Evolutionary conservation across 768 basidiomycete genomes (phyloP).

Genomic region (Russula sp.): DNA sequence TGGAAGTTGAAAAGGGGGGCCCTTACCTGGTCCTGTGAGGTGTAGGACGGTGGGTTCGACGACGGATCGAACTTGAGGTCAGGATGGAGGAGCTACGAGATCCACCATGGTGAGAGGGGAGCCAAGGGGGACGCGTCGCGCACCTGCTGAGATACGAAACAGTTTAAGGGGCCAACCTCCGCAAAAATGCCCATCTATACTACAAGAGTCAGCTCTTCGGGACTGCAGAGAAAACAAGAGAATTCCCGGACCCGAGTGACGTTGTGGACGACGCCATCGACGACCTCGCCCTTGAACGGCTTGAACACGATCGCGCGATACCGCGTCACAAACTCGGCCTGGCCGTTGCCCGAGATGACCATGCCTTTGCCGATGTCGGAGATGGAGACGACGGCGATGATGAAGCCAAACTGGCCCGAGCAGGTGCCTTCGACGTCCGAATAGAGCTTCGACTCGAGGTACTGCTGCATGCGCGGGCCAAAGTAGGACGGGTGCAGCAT

Average conservation of each 20-base stretch:
- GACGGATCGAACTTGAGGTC: conserved; percentile 95
- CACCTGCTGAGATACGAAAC: conserved; percentile 96
- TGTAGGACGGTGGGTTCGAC: conserved; percentile 94
- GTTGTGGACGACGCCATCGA: conserved; percentile 92
- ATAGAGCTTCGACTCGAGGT: conserved; percentile 89
- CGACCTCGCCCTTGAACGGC: conserved; percentile 99
- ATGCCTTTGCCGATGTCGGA: conserved; percentile 90
- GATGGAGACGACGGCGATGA: conserved; percentile 88
- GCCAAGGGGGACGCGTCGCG: conserved; percentile 25
- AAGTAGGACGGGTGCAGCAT: conserved; percentile 98
- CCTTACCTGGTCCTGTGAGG: conserved; percentile 78
- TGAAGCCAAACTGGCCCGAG: conserved; percentile 90
- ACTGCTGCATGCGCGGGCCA: conserved; percentile 90
- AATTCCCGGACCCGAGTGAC: conserved; percentile 77
- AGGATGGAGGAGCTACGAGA: conserved; percentile 75
- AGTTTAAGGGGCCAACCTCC: conserved; percentile 88
- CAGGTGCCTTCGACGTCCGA: conserved; percentile 97
- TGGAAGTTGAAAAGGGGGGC: neutral
- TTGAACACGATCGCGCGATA: conserved; percentile 98
- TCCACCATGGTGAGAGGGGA: neutral
- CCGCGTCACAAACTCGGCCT: conserved; percentile 91
- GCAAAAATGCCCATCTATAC: conserved; percentile 96
- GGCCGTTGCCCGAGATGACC: conserved; percentile 85
- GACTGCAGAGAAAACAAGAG: no score
- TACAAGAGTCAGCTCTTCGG: neutral